Evolutionary conservation across 2,329 filamentous ascomycete species (phyloP).

Genomic region (Aschersonia sp.): DNA sequence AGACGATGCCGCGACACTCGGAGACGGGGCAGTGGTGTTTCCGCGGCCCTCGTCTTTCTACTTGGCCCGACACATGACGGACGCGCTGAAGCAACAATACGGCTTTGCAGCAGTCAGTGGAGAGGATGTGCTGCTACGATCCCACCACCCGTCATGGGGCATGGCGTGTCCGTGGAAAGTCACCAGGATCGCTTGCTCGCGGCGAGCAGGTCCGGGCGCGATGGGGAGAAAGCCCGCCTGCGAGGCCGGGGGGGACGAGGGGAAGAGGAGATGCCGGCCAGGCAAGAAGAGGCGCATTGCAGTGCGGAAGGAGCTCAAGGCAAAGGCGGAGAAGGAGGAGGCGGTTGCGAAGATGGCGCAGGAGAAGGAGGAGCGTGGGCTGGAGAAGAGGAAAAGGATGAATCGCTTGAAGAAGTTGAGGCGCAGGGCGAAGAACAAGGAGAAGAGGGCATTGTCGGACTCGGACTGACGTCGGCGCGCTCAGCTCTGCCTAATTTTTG

Average conservation of each 20-base stretch:
- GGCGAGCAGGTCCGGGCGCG: constrained; percentile 8
- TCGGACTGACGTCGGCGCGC: no score
- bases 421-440: constrained; percentile 41
- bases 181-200: constrained; percentile 24
- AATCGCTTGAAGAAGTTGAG: constrained; percentile 47
- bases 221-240: no score
- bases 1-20: constrained; percentile 20
- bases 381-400: constrained; percentile 47
- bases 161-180: constrained; percentile 48
- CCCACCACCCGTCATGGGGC: constrained; percentile 36
- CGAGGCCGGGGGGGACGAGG: constrained; percentile 7
- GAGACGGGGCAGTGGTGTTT: constrained; percentile 19
- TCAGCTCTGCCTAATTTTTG: no score
- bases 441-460: constrained; percentile 37
- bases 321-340: constrained; percentile 23
- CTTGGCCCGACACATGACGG: constrained; percentile 23
- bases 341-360: constrained; percentile 21
- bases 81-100: constrained; percentile 23
- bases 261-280: constrained; percentile 25
- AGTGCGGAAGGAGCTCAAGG: constrained; percentile 29
- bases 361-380: constrained; percentile 40
- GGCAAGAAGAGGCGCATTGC: constrained; percentile 46
- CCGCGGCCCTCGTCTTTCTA: constrained; percentile 34
- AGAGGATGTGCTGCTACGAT: constrained; percentile 32
- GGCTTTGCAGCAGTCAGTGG: constrained; percentile 32